Evolutionary conservation across 495 filamentous ascomycete species (phyloP).

Genomic region (Lasiosphaeria ovina): DNA sequence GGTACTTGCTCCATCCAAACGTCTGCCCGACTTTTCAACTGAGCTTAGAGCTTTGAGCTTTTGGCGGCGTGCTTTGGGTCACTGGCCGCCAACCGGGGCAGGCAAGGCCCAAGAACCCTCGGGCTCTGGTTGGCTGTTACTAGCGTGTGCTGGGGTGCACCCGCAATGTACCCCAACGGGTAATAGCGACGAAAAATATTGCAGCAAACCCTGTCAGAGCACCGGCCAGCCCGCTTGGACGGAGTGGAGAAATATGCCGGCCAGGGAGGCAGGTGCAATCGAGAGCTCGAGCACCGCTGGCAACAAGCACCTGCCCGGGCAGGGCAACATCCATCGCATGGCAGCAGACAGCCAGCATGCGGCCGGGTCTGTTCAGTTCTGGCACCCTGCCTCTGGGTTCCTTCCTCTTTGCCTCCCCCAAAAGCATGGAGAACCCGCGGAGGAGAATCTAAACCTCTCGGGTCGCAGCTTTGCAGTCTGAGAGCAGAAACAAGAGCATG

Average conservation of each 20-base stretch:
- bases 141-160: conserved; percentile 20
- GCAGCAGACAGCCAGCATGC: conserved; percentile 2
- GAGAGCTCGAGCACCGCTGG: background rate
- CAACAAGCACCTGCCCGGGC: too few species aligned
- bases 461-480: conserved; percentile 16
- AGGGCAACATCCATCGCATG: background rate
- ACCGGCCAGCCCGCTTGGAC: background rate
- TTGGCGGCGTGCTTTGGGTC: too few species aligned
- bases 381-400: background rate
- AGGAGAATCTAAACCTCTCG: conserved; percentile 6
- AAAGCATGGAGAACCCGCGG: background rate
- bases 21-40: background rate
- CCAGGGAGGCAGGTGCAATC: conserved; percentile 6
- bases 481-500: conserved; percentile 9
- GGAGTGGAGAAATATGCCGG: background rate
- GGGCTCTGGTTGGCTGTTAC: conserved; percentile 18
- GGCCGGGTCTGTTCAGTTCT: background rate
- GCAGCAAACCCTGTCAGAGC: conserved; percentile 20
- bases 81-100: conserved; percentile 12
- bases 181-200: conserved; percentile 30
- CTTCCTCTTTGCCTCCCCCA: background rate
- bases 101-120: conserved; percentile 1
- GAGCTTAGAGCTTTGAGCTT: background rate
- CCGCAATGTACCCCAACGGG: conserved; percentile 23
- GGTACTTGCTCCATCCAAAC: too few species aligned